Evolutionary conservation across 129 eudicot genomes (phyloP).

Genomic region (Scalesia atractyloides): DNA sequence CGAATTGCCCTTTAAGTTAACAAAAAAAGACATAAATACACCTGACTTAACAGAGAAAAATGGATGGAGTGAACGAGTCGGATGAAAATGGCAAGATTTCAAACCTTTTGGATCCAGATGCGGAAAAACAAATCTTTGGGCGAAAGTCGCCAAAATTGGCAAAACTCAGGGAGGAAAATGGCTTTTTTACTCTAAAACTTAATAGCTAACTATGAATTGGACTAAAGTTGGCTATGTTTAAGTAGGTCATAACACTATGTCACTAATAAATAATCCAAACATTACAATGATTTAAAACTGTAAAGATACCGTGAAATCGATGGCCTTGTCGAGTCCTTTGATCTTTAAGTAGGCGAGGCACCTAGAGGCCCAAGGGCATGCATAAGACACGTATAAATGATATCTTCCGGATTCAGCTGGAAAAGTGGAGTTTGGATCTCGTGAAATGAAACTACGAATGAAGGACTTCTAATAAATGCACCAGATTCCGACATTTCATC

Average conservation of each 20-base stretch:
- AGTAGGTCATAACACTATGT: no score
- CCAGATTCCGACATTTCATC: conserved; percentile 87
- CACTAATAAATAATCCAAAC: not conserved
- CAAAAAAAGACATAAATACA: no score
- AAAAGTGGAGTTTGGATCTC: conserved; percentile 69
- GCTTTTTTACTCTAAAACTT: not conserved
- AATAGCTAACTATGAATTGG: not conserved
- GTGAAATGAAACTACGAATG: conserved; percentile 72
- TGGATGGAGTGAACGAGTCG: no score
- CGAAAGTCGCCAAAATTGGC: no score
- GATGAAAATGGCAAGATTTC: no score
- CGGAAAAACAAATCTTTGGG: no score
- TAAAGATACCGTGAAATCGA: conserved; percentile 62
- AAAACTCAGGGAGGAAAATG: no score
- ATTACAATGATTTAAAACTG: not conserved
- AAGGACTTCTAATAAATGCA: conserved; percentile 75
- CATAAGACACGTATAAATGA: conserved; percentile 86
- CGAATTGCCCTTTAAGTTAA: no score
- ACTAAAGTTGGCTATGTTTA: no score
- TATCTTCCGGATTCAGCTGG: conserved; percentile 85
- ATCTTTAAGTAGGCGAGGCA: conserved; percentile 80
- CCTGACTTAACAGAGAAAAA: no score
- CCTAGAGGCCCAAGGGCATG: conserved; percentile 97
- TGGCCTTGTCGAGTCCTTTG: conserved; percentile 83
- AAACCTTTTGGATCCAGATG: no score